Base-by-base conservation (phyloP, 1,139 yeast genomes). In the Hyphopichia wangnamkhiaoensis region DNA sequence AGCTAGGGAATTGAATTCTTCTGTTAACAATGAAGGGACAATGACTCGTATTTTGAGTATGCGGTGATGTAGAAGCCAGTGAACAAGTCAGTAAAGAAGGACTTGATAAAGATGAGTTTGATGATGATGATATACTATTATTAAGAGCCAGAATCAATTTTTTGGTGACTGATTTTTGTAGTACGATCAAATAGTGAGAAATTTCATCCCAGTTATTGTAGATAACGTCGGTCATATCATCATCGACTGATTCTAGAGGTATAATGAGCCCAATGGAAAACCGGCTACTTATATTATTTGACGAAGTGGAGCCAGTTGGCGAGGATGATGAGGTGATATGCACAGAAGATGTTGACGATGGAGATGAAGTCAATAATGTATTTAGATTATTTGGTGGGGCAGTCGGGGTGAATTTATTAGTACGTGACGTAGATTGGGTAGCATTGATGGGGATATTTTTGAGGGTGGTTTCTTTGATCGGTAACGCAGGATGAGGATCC, bases 151-250 rank as follows among this genome's bases (percentile, higher is more conserved):
- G 41, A 5, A 67, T 51, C 31, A 76, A 52, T 43, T 70, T 73
- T 37, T 67, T 60, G 20, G 61, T 54, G 8, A 75, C 61, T 6
- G 61, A 38, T 35, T 61, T 61, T 48, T 76, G 81, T 15, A 75
- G 53, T 2, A 61, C 44, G 2, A 70, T 56, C 33, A 76, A 48
- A 36, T 59, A 72, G 42, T 64, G 71, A 8, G 74, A 59, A 13
- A 76, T 61, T 39, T 71, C 79, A 17, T 63, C 62, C 82, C 82
- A 78, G 47, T 74, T 73, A 43, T 68, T 68, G 28, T 74, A 62
- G 4, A 78, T 52, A 5, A 71, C 63, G 36, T 74, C 79, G 31
- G 63, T 59, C 6, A 74, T 45, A 24, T 61, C 59, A 20, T 55
- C 52, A 9, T 46, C 44, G 4, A 58, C 36, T 5, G 63, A 52